Conservation (phyloP, 2,329 filamentous ascomycete genomes). For the Pseudomassariella vexata region DNA sequence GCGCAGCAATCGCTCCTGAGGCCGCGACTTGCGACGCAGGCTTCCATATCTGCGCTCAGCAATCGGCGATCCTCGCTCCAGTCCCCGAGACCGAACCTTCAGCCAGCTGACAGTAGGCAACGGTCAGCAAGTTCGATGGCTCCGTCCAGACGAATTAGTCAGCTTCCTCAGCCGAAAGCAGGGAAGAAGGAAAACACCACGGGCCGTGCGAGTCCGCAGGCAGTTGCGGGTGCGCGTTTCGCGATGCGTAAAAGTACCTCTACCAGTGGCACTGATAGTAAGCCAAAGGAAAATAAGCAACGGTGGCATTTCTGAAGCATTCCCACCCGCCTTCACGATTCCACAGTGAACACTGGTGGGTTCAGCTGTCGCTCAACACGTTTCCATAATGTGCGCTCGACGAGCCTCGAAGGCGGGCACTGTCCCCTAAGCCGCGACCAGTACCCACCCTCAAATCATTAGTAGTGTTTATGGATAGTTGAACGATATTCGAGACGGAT, state of each 20-base stretch:
- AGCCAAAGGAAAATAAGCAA: constrained; percentile 38
- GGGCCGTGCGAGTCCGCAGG: constrained; percentile 44
- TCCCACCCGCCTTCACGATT: too few species aligned
- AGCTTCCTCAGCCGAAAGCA: constrained; percentile 44
- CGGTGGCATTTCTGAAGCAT: constrained; percentile 43
- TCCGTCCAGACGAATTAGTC: constrained; percentile 41
- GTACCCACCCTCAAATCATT: too few species aligned
- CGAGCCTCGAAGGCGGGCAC: too few species aligned
- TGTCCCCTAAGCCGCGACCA: too few species aligned
- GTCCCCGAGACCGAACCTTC: constrained; percentile 31
- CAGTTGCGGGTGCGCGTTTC: constrained; percentile 37
- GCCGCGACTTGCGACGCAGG: constrained; percentile 36
- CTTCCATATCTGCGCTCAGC: constrained; percentile 36
- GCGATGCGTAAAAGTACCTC: constrained; percentile 35
- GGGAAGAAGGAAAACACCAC: constrained; percentile 25
- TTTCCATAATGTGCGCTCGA: too few species aligned
- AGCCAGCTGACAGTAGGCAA: constrained; percentile 21
- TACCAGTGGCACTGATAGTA: constrained; percentile 22
- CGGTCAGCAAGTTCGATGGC: constrained; percentile 55
- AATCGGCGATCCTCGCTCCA: constrained; percentile 50
- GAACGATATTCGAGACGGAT: too few species aligned
- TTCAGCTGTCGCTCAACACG: too few species aligned
- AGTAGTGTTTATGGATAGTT: too few species aligned
- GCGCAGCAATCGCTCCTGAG: constrained; percentile 39
- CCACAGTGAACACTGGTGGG: too few species aligned